These are phyloP conservation scores for Drechslerella stenobrocha DNA, from an alignment of 2,329 filamentous ascomycete genomes.

Conservation along the genomic window DNA sequence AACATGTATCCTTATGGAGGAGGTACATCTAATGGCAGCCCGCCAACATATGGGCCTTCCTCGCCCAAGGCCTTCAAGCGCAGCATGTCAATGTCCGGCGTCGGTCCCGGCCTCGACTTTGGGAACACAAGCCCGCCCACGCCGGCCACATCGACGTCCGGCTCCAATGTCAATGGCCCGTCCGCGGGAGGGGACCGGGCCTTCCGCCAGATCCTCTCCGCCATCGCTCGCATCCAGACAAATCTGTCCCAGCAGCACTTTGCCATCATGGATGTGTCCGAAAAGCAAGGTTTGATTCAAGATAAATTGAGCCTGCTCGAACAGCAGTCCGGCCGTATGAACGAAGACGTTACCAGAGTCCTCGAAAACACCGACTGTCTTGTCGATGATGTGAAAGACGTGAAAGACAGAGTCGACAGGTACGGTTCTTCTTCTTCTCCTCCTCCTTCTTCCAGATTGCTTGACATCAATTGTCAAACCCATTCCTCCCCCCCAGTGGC, in stretches of 20 bases:
- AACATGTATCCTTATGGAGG: conserved; percentile 48
- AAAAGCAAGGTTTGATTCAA: conserved; percentile 46
- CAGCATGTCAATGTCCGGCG: conserved; percentile 48
- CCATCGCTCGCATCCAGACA: conserved; percentile 46
- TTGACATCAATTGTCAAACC: conserved; percentile 12
- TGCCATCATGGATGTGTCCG: conserved; percentile 42
- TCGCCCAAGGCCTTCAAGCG: conserved; percentile 45
- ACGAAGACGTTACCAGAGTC: conserved; percentile 33
- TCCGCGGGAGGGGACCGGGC: conserved; percentile 38
- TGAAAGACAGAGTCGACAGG: conserved; percentile 49
- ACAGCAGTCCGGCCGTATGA: conserved; percentile 37
- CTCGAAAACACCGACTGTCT: conserved; percentile 47
- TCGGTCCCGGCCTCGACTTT: conserved; percentile 42
- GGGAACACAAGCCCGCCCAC: conserved; percentile 47
- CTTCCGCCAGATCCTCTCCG: conserved; percentile 42
- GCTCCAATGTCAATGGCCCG: conserved; percentile 31
- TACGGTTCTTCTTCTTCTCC: conserved; percentile 33
- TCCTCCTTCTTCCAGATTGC: conserved; percentile 1
- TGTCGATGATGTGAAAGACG: conserved; percentile 47
- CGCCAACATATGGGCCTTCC: conserved; percentile 42
- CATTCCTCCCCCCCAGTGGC: conserved; percentile 5
- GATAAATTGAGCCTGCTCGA: conserved; percentile 45
- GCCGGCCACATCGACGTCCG: conserved; percentile 40
- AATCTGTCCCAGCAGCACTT: conserved; percentile 47
- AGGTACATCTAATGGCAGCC: conserved; percentile 44